A percentile compares a stretch with the other conserved stretches of the same genome.
These are phyloP conservation scores for Rhodotorula glutinis DNA, from an alignment of 1,284 basidiomycete species.

Conservation along the genomic window DNA sequence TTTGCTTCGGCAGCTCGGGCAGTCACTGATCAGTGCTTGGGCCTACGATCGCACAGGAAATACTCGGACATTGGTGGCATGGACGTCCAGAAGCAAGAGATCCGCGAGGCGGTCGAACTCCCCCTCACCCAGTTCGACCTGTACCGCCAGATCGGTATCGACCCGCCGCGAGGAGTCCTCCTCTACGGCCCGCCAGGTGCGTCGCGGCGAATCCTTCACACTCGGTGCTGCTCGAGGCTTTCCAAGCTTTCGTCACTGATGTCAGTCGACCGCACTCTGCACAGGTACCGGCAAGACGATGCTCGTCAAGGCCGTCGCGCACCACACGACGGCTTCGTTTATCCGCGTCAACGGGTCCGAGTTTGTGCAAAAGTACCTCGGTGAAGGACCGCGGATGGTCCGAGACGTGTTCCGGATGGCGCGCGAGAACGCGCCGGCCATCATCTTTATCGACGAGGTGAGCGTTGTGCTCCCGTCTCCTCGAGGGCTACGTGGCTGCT, in stretches of 20 bases:
- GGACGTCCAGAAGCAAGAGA: constrained; percentile 99
- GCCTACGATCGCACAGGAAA: constrained; percentile 44
- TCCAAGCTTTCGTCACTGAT: not conserved
- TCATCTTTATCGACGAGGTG: constrained; percentile 83
- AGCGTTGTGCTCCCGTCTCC: not conserved
- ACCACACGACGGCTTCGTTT: constrained; percentile 94
- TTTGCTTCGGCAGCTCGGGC: not conserved
- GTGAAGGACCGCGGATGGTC: constrained; percentile 99
- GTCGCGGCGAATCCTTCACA: constrained; percentile 36
- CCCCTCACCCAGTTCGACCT: constrained; percentile 97
- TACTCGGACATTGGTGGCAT: constrained; percentile 77
- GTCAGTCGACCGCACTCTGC: not conserved
- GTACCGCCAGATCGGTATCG: constrained; percentile 99
- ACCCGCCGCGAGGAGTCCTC: constrained; percentile 90
- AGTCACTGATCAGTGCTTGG: not conserved
- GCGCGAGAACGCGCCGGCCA: constrained; percentile 93
- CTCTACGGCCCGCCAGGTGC: constrained; percentile 87
- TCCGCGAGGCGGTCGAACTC: constrained; percentile 95
- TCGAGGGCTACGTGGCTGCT: too few species aligned
- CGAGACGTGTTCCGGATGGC: constrained; percentile 98
- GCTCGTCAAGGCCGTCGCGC: constrained; percentile 97
- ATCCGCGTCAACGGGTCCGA: constrained; percentile 98
- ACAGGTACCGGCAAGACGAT: constrained; percentile 97
- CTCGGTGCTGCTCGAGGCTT: not conserved
- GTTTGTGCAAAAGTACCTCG: constrained; percentile 99